Evolutionary conservation across 768 basidiomycete genomes (phyloP), one percentile per base, ranked within the genome.

Genomic region (Fibroporia radiculosa): DNA sequence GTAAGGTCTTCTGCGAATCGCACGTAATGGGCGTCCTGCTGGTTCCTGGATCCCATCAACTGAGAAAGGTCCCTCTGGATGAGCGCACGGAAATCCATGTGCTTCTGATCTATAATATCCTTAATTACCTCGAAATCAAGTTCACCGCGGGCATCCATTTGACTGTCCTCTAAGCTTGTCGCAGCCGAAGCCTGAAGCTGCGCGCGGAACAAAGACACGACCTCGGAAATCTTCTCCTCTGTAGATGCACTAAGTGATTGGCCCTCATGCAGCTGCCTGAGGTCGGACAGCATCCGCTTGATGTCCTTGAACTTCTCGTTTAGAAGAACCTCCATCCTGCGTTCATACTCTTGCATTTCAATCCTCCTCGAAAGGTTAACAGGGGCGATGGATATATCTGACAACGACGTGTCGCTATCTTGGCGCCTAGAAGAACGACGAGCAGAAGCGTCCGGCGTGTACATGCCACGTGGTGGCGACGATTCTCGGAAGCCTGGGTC

Each of bases 41-140:
- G 35, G 53, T 42, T 40, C 63, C 67, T n/a, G 70, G 56, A n/a
- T 66, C 71, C 68, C 40, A 75, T 48, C 16, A 80, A 56, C 22
- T 71, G 67, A 16, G 66, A 67, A n/a, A 88, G 61, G 53, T 88
- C 84, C 8, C 64, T 72, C 57, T 77, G 77, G 44, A 92, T 58
- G 12, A 72, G 54, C 2, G 70, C 64, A 1, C 80, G 63, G n/a
- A 79, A 62, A 47, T 84, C 77, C 29, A 73, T 68, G 27, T 86
- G 80, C 11, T 78, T 76, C 52, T 84, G 74, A 50, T 85, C 77
- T 18, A 91, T 67, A 28, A 80, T 67, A 48, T 78, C 78, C 55
- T 74, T 82, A 56, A 91, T 72, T 49, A 86, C 66, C 56, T 87
- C 82, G 58, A 87, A 78, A 62, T 90, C 87, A 20, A 88, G 63